These are phyloP conservation scores for Gastrodia elata DNA, from an alignment of 106 monocot genomes.

Conservation along the genomic window DNA sequence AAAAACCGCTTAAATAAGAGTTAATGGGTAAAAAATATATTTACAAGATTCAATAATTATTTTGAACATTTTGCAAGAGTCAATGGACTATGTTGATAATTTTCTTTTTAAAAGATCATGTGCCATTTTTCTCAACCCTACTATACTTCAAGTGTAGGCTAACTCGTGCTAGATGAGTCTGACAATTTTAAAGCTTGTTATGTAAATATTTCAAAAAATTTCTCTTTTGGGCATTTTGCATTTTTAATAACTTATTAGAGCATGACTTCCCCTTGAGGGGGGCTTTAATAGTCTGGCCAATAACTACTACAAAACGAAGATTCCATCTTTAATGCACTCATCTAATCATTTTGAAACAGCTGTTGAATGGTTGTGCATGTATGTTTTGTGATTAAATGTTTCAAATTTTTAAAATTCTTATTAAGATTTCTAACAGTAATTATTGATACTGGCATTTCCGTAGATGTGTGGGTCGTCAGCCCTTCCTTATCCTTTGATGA, in stretches of 20 bases:
- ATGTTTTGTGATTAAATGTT: not conserved
- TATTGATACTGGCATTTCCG: not conserved
- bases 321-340: not conserved
- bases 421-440: not conserved
- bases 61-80: no score
- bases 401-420: not conserved
- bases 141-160: not conserved
- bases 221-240: not conserved
- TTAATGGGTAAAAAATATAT: no score
- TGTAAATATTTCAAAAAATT: not conserved
- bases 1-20: no score
- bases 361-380: not conserved
- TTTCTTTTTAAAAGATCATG: no score
- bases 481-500: slow-evolving; percentile 90
- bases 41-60: no score
- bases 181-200: not conserved
- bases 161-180: not conserved
- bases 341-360: not conserved
- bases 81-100: no score
- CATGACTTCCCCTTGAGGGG: not conserved
- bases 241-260: not conserved
- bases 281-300: not conserved
- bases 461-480: slow-evolving; percentile 99
- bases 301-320: not conserved
- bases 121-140: not conserved